phyloP scores from a whole-genome alignment of 805 yeast species.

The Barnettozyma salicaria region DNA sequence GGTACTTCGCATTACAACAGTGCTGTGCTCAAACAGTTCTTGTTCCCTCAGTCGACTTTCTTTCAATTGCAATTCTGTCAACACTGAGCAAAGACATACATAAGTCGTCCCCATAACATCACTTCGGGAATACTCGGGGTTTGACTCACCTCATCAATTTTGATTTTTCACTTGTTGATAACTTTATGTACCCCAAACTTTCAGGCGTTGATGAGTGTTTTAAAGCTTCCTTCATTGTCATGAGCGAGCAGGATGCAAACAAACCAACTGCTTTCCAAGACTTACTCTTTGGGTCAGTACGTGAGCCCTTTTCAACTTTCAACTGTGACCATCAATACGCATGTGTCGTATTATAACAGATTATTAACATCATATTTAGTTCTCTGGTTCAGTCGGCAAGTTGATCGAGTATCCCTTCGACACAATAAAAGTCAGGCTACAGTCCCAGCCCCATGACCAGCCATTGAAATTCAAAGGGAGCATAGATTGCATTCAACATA shows the following conservation, averaged over 20 bases:
- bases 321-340: too few species aligned
- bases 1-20: too few species aligned
- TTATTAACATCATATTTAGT: conserved; percentile 12
- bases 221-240: neutral
- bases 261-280: conserved; percentile 5
- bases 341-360: too few species aligned
- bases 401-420: conserved; percentile 88
- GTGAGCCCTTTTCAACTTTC: too few species aligned
- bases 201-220: neutral
- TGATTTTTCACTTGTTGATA: neutral
- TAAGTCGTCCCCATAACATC: too few species aligned
- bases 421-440: conserved; percentile 83
- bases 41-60: too few species aligned
- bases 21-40: too few species aligned
- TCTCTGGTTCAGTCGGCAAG: conserved; percentile 79
- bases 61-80: too few species aligned
- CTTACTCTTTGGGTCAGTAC: conserved; percentile 8
- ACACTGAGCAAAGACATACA: too few species aligned
- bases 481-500: conserved; percentile 54
- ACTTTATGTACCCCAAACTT: neutral
- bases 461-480: conserved; percentile 52
- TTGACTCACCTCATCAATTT: too few species aligned
- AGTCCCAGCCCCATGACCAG: conserved; percentile 56
- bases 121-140: too few species aligned
- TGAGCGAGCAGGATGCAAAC: neutral